Evolutionary conservation across 2,329 filamentous ascomycete genomes (phyloP).

Genomic region (Lachnellula willkommii): DNA sequence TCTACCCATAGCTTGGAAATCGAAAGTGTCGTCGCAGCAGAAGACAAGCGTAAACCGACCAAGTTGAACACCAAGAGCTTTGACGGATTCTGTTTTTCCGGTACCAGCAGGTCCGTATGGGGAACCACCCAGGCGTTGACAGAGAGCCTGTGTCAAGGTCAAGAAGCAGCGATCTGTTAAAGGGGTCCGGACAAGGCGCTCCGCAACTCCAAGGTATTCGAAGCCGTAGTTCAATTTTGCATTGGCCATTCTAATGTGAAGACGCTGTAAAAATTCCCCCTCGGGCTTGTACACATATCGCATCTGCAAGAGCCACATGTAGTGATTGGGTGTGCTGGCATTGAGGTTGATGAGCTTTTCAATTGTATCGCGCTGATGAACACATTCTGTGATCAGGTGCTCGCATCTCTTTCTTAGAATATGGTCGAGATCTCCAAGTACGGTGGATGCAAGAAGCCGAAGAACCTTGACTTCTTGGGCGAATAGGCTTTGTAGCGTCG

Average conservation of each 20-base stretch:
- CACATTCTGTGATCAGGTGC: constrained; percentile 96
- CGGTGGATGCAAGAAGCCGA: constrained; percentile 77
- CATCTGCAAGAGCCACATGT: constrained; percentile 95
- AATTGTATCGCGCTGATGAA: constrained; percentile 92
- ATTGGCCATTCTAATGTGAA: constrained; percentile 95
- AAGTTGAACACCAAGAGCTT: constrained; percentile 91
- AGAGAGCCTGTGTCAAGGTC: constrained; percentile 91
- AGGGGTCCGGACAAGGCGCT: constrained; percentile 92
- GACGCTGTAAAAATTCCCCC: constrained; percentile 73
- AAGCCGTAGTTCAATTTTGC: constrained; percentile 94
- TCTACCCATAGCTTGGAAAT: constrained; percentile 98
- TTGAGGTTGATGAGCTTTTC: constrained; percentile 74
- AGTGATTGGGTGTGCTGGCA: constrained; percentile 71
- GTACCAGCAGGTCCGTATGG: constrained; percentile 97
- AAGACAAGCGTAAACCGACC: constrained; percentile 98
- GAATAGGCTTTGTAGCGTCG: constrained; percentile 64
- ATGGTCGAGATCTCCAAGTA: constrained; percentile 81
- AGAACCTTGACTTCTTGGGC: constrained; percentile 82
- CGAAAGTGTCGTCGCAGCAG: constrained; percentile 98
- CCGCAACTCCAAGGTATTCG: constrained; percentile 93
- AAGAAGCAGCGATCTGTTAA: constrained; percentile 98
- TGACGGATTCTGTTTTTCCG: constrained; percentile 98
- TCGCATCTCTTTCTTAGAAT: constrained; percentile 95
- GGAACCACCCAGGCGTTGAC: constrained; percentile 90
- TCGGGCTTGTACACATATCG: constrained; percentile 83